Conservation (phyloP, 202 grass and related monocot species). For the Dendrocalamus latiflorus region DNA sequence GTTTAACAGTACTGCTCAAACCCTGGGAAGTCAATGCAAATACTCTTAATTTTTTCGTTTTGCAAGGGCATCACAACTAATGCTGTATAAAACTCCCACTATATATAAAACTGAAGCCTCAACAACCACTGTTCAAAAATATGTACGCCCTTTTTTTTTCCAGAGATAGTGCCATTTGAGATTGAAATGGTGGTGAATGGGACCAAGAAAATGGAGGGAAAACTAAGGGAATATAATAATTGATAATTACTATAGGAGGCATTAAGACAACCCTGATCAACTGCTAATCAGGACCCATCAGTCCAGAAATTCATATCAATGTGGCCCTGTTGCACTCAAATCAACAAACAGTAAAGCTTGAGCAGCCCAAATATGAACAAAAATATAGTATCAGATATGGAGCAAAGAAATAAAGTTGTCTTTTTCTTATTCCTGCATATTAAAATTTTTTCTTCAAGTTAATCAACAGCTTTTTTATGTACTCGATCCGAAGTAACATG, state of each 20-base stretch:
- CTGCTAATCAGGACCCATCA: slow-evolving; percentile 23
- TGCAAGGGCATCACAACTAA: slow-evolving; percentile 44
- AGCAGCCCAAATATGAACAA: background rate
- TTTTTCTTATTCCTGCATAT: slow-evolving; percentile 20
- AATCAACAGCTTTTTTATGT: slow-evolving; percentile 21
- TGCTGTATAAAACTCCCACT: slow-evolving; percentile 10
- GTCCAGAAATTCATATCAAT: slow-evolving; percentile 26
- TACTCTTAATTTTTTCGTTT: background rate
- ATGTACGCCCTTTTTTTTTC: background rate
- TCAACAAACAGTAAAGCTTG: slow-evolving; percentile 18
- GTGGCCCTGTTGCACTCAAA: slow-evolving; percentile 30
- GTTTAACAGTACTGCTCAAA: slow-evolving; percentile 20
- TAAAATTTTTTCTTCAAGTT: slow-evolving; percentile 24
- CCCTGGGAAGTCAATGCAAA: slow-evolving; percentile 33
- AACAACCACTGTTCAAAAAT: slow-evolving; percentile 40
- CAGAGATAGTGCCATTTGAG: slow-evolving; percentile 18
- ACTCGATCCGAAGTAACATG: slow-evolving; percentile 22
- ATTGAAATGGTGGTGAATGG: slow-evolving; percentile 18
- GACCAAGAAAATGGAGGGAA: slow-evolving; percentile 29
- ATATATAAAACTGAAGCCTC: background rate
- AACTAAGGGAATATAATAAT: slow-evolving; percentile 30
- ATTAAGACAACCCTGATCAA: slow-evolving; percentile 16
- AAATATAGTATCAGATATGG: background rate
- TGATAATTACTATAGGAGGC: slow-evolving; percentile 4
- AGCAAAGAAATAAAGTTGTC: background rate